phyloP scores from a whole-genome alignment of 352 stramenopile species.

The Pythium coloratum region DNA sequence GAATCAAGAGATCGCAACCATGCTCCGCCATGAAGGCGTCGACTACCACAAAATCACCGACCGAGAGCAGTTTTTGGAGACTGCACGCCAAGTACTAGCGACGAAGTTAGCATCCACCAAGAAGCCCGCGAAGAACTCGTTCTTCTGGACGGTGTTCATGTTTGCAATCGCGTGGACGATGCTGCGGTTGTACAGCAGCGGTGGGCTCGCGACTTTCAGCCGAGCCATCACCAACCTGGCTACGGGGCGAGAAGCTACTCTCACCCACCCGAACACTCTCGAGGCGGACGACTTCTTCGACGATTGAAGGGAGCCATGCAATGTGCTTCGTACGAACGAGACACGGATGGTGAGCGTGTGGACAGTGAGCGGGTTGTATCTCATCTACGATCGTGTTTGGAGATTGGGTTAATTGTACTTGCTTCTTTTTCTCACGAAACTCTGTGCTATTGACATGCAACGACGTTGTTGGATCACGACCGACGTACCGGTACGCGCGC shows the following conservation, averaged over 20 bases:
- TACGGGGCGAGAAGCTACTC: background rate
- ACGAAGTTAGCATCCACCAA: slow-evolving; percentile 42
- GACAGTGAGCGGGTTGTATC: background rate
- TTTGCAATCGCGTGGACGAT: slow-evolving; percentile 68
- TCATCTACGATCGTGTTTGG: slow-evolving; percentile 11
- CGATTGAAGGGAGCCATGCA: slow-evolving; percentile 27
- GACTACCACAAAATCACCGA: slow-evolving; percentile 79
- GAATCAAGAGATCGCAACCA: slow-evolving; percentile 61
- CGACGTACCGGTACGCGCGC: background rate
- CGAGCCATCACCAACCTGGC: slow-evolving; percentile 5
- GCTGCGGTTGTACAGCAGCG: slow-evolving; percentile 67
- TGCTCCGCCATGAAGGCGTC: slow-evolving; percentile 66
- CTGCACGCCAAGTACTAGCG: slow-evolving; percentile 60
- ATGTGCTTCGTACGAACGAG: background rate
- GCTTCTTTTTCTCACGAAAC: slow-evolving; percentile 24
- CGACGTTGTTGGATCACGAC: slow-evolving; percentile 6
- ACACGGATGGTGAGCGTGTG: background rate
- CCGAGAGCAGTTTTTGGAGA: slow-evolving; percentile 73
- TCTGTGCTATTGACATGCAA: slow-evolving; percentile 31
- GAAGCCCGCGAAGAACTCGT: slow-evolving; percentile 37
- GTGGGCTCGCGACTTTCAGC: slow-evolving; percentile 40
- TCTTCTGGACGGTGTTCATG: slow-evolving; percentile 56
- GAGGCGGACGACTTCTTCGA: slow-evolving; percentile 51
- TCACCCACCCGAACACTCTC: slow-evolving; percentile 6
- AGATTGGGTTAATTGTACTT: slow-evolving; percentile 32